These are phyloP conservation scores for Trematosphaeria pertusa DNA, from an alignment of 2,329 filamentous ascomycete species.

Conservation along the genomic window DNA sequence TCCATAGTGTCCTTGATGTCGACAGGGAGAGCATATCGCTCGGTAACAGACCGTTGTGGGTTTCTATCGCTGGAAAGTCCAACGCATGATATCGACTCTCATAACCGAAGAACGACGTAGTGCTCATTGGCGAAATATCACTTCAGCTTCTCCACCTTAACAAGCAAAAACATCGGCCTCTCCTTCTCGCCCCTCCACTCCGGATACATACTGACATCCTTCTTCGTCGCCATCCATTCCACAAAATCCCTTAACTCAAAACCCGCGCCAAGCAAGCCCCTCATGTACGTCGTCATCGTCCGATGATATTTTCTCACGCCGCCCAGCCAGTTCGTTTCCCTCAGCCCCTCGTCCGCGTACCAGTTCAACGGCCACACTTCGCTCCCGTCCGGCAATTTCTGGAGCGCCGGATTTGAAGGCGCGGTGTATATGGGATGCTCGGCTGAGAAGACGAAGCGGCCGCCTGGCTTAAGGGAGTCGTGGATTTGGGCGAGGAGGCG, in stretches of 20 bases:
- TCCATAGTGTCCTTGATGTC: too few species aligned
- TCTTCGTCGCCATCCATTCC: constrained; percentile 13
- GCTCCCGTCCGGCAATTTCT: neutral
- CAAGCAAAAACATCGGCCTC: constrained; percentile 32
- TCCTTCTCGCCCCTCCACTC: constrained; percentile 42
- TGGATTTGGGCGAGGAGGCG: constrained; percentile 43
- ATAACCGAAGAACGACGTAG: too few species aligned
- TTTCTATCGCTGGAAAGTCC: too few species aligned
- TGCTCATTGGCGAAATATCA: too few species aligned
- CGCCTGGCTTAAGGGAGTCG: constrained; percentile 42
- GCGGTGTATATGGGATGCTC: constrained; percentile 59
- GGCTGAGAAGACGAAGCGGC: constrained; percentile 54
- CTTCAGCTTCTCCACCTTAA: constrained; percentile 12
- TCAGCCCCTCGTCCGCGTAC: constrained; percentile 49
- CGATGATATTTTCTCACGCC: constrained; percentile 58
- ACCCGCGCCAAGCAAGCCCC: constrained; percentile 44
- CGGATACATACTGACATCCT: constrained; percentile 39
- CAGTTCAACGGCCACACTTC: constrained; percentile 38
- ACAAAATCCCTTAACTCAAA: constrained; percentile 49
- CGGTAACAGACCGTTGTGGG: too few species aligned
- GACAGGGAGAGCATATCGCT: too few species aligned
- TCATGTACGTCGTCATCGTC: constrained; percentile 53
- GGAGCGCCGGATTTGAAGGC: constrained; percentile 26
- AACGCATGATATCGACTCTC: too few species aligned
- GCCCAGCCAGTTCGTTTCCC: constrained; percentile 53